Evolutionary conservation across 2,329 filamentous ascomycete genomes (phyloP).

Genomic region (Aspergillus proliferans): DNA sequence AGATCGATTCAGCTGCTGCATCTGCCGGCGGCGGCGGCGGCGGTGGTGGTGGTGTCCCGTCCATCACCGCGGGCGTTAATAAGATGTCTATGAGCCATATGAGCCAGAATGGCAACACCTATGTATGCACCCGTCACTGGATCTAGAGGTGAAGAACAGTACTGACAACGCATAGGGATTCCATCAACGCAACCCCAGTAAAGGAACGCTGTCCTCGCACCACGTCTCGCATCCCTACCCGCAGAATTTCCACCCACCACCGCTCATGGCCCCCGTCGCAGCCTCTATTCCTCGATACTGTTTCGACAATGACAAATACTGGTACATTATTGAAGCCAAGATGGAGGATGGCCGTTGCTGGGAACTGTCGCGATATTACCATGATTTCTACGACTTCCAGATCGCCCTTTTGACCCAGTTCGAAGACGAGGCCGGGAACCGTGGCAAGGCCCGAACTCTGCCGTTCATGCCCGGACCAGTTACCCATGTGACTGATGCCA

Average conservation of each 20-base stretch:
- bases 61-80: slow-evolving; percentile 65
- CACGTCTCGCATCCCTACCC: slow-evolving; percentile 36
- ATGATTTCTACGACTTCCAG: slow-evolving; percentile 98
- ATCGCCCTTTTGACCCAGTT: slow-evolving; percentile 89
- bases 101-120: slow-evolving; percentile 44
- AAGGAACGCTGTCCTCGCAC: slow-evolving; percentile 24
- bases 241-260: slow-evolving; percentile 45
- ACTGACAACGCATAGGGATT: slow-evolving; percentile 18
- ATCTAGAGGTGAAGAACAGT: neutral
- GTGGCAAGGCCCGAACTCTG: slow-evolving; percentile 70
- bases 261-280: slow-evolving; percentile 66
- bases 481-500: slow-evolving; percentile 95
- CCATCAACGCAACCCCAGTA: slow-evolving; percentile 37
- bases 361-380: slow-evolving; percentile 91
- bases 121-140: slow-evolving; percentile 37
- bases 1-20: slow-evolving; percentile 56
- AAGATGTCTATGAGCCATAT: slow-evolving; percentile 67
- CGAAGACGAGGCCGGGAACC: slow-evolving; percentile 86
- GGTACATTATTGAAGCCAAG: slow-evolving; percentile 91
- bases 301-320: slow-evolving; percentile 96
- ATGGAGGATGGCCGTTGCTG: slow-evolving; percentile 87
- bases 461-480: slow-evolving; percentile 98
- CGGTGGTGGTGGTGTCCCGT: slow-evolving; percentile 37
- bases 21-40: neutral
- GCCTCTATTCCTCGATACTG: slow-evolving; percentile 89